Evolutionary conservation across 805 yeast species (phyloP), one percentile per base, ranked within the genome.

Genomic region (Pichia deserticola): DNA sequence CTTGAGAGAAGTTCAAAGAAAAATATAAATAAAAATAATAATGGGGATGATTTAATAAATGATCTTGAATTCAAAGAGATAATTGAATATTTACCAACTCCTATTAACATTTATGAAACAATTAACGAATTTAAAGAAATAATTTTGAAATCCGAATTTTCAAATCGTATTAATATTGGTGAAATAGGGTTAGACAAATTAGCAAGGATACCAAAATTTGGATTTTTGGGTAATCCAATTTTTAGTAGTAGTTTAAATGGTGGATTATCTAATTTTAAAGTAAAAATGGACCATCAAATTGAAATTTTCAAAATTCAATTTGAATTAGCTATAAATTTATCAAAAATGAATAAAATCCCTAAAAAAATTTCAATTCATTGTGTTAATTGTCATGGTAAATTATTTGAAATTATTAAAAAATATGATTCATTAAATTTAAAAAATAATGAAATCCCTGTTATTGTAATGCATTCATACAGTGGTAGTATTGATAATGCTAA

Each of bases 121-220:
- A 32, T 77, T 5, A 49, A 44, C 1, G 48, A 51, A 20, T 47
- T 82, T 32, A 60, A 64, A 25, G 29, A 35, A 4, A 67, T 68
- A 36, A 52, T 81, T 7, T 20, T 44, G 5, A 33, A 13, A n/a
- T 30, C 36, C 5, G 8, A 9, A 33, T 50, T 4, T 60, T 58
- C 25, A 76, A 29, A 20, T 6, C 29, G 30, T 5, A n/a, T 49
- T 9, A 50, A 86, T 11, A 71, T 92, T 9, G 99, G 99, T 0
- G 99, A 92, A 58, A 75, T 89, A n/a, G 99, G 99, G 0, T 67
- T 93, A 3, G 99, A 92, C 63, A 86, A 83, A 63, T 60, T 79
- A 33, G 86, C 87, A 60, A 65, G 86, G 36, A 63, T 90, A 5
- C 95, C 95, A 3, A 57, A 64, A 49, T 68, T 67, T 50, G 89